A percentile compares a stretch with the other conserved stretches of the same genome.
Conservation (phyloP, 129 eudicot genomes). For the Saposhnikovia divaricata region DNA sequence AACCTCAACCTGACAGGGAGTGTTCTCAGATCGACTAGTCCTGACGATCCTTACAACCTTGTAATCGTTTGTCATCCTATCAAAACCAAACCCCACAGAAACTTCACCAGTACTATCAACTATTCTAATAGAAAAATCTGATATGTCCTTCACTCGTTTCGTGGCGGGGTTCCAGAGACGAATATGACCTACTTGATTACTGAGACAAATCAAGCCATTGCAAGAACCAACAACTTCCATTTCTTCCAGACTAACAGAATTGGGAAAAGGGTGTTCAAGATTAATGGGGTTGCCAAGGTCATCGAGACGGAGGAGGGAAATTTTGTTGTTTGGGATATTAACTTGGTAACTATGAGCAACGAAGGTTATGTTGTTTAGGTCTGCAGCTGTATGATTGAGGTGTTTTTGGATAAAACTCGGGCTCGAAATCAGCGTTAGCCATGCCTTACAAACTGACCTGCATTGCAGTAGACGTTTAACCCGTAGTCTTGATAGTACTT, state of each 20-base stretch:
- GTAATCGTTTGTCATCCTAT: neutral
- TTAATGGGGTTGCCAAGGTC: neutral
- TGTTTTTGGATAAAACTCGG: neutral
- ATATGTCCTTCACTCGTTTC: neutral
- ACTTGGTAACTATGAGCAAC: slow-evolving; percentile 4
- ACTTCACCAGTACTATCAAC: slow-evolving; percentile 9
- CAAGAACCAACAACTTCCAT: slow-evolving; percentile 10
- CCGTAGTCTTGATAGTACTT: slow-evolving; percentile 4
- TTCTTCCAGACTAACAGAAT: neutral
- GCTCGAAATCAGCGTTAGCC: slow-evolving; percentile 3
- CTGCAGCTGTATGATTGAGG: neutral
- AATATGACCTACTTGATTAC: neutral
- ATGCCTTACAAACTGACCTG: neutral
- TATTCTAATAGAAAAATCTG: neutral
- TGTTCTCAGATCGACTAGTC: neutral
- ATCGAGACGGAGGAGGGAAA: slow-evolving; percentile 4
- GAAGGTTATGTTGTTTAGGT: neutral
- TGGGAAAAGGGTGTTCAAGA: slow-evolving; percentile 11
- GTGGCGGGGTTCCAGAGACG: slow-evolving; percentile 5
- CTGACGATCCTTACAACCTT: slow-evolving; percentile 12
- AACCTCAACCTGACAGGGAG: neutral
- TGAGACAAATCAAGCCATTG: slow-evolving; percentile 9
- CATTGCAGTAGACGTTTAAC: neutral
- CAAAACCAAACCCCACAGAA: slow-evolving; percentile 11
- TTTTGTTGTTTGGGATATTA: neutral